Evolutionary conservation across 257 asterid species (phyloP), one percentile per base, ranked within the genome.

Genomic region (Linderniella brevidens): DNA sequence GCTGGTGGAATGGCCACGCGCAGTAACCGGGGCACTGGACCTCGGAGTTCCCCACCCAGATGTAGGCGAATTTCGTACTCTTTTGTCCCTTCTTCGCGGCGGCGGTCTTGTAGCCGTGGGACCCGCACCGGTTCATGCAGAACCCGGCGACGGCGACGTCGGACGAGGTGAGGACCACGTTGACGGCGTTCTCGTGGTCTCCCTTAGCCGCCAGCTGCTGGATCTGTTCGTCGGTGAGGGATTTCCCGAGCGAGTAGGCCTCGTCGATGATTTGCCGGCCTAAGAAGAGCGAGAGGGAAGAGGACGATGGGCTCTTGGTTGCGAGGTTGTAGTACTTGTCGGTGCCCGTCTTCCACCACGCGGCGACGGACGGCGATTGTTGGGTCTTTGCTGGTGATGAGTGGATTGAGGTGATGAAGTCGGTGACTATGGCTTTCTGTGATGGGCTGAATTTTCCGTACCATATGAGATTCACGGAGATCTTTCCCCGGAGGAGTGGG

Each of bases 1-100:
- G 82, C 60, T 68, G 75, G 39, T 77, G 77, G 45, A 77, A 74
- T 0, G 88, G 88, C 88, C 83, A 71, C 0, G 83, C 78, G 49
- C 80, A 77, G 52, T 61, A 65, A 1, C 76, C 88, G 0, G 80
- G 72, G 53, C 80, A 78, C 49, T 64, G 76, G 1, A 38, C 57
- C 59, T 62, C 76, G 0, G 80, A 74, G 17, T 78, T 78, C 5
- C 88, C 84, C 0, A 75, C 84, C 73, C 83, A 75, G 0, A 78
- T 71, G 53, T 66, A 78, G 11, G 76, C 78, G 45, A 63, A 74
- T 41, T 64, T 74, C 67, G 68, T 50, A 19, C 55, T 71, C 57
- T 68, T 71, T 0, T 6, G 4, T 2, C 74, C 73, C 38, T 48
- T 54, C 1, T 29, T 40, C 13, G 39, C 17, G 36, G 55, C 14